phyloP scores from a whole-genome alignment of 257 asterid species.

The Solanum arcanum region DNA sequence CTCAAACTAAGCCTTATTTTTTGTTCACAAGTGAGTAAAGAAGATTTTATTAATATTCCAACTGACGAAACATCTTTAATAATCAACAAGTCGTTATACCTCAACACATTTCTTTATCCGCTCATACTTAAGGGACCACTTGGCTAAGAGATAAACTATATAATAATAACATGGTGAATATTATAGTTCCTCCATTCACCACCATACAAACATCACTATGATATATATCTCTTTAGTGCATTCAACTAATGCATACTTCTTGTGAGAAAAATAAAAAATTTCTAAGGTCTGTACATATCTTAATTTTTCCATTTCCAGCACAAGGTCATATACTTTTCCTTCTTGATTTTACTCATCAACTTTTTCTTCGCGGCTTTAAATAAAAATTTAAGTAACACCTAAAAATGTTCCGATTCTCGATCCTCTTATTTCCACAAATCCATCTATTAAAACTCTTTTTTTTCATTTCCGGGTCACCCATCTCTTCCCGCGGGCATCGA shows the following conservation, averaged over 20 bases:
- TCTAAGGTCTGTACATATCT: slow-evolving; percentile 22
- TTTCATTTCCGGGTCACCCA: slow-evolving; percentile 56
- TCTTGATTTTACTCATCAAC: slow-evolving; percentile 57
- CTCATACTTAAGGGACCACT: too few species aligned
- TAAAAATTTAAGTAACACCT: slow-evolving; percentile 53
- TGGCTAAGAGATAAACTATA: too few species aligned
- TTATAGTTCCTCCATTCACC: not conserved
- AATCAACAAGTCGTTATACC: too few species aligned
- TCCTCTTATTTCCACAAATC: slow-evolving; percentile 41
- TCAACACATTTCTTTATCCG: too few species aligned
- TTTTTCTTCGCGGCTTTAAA: slow-evolving; percentile 32
- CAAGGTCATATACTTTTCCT: slow-evolving; percentile 74
- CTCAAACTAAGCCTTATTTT: too few species aligned
- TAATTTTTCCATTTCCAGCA: slow-evolving; percentile 67
- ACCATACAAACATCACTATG: not conserved
- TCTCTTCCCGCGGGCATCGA: slow-evolving; percentile 55
- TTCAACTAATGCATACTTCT: too few species aligned
- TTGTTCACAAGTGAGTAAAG: too few species aligned
- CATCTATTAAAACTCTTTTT: slow-evolving; percentile 36
- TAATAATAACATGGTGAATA: too few species aligned
- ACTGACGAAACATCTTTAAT: too few species aligned
- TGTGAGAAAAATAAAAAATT: not conserved
- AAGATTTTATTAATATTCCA: too few species aligned
- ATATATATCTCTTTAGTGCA: not conserved
- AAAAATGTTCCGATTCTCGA: slow-evolving; percentile 34